Base-by-base conservation (phyloP, 2,329 filamentous ascomycete genomes). In the Trichoderma arundinaceum region DNA sequence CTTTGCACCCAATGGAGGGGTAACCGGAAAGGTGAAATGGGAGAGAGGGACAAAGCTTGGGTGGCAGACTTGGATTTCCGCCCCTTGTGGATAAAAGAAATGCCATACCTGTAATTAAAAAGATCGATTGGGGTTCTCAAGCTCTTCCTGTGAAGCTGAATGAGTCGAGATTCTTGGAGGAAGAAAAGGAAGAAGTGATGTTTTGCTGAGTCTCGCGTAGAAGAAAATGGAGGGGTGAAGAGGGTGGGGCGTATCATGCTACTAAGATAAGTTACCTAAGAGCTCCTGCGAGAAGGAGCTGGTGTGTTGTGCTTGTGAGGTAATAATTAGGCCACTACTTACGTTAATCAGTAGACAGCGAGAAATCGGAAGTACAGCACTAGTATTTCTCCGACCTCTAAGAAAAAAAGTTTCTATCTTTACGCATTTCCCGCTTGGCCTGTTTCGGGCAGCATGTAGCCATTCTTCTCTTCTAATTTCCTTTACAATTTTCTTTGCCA, bases 1-100 rank as follows among this genome's bases (percentile, higher is more conserved):
- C 54, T 65, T 19, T 38, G 65, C 39, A n/a, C 28, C 57, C 22
- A 44, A 68, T 68, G 66, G 67, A 63, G 66, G 67, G 66, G 67
- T 66, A 66, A 64, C 52, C 32, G 52, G 56, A 52, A 63, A 35
- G 69, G 62, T 57, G 32, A 43, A 54, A 54, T 10, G 57, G 53
- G 68, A 68, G 70, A 68, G 63, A 58, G 49, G 48, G 49, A 28
- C 51, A 46, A 38, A 54, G 59, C 59, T 63, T 8, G 49, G 6
- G 28, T 2, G 17, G 9, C 19, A 44, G 32, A 38, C 17, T 17
- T 1, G 28, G 12, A 44, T n/a, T 8, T 33, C 22, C 43, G 58
- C 38, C 43, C 3, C 28, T n/a, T 10, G 41, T 22, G 15, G 3
- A 12, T 4, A 54, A 38, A 32, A 71, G 15, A 65, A 4, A 13